Base-by-base conservation (phyloP, 352 stramenopile genomes). In the Globisporangium cylindrosporum region DNA sequence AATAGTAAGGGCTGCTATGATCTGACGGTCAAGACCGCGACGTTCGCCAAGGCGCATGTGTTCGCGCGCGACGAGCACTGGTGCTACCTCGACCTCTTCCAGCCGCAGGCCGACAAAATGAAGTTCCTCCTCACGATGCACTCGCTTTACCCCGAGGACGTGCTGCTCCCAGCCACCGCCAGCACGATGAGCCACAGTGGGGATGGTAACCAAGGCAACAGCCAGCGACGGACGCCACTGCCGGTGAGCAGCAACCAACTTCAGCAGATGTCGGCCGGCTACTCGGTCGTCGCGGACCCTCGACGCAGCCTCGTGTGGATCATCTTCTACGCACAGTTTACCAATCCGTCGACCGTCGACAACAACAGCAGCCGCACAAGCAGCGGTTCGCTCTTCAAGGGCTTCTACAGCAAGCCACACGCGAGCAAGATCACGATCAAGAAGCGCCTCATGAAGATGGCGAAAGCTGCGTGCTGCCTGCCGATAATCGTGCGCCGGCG, bases 11-110 rank as follows among this genome's bases (percentile, higher is more conserved):
- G 78, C 61, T 4, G 69, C 69, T 9, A 69, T 62, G 41, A 81
- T 81, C 46, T 59, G 62, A 14, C 73, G 51, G 73, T 79, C 43
- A 75, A 80, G 70, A 88, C 78, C 3, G 76, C 70, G n/a, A 84
- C 75, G 64, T 85, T 88, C 64, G 69, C 70, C 12, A 79, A 77
- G 41, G 63, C 78, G 10, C 74, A 82, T 63, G 58, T 82, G 55
- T 73, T 88, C 24, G 71, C 73, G 32, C 73, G 70, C 53, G 82
- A 78, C 64, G 77, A 88, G 53, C 75, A 88, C 57, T 85, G 75
- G 77, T 85, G 75, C 62, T 84, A 72, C 59, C 71, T 83, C 29
- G 76, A 82, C 34, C 61, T 68, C 18, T 59, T 73, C 43, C 25
- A 60, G 12, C 54, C 25, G 54, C 18, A 48, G 14, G 14, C 20